Conservation (phyloP, 345 rosid species). For the Populus pruinosa region DNA sequence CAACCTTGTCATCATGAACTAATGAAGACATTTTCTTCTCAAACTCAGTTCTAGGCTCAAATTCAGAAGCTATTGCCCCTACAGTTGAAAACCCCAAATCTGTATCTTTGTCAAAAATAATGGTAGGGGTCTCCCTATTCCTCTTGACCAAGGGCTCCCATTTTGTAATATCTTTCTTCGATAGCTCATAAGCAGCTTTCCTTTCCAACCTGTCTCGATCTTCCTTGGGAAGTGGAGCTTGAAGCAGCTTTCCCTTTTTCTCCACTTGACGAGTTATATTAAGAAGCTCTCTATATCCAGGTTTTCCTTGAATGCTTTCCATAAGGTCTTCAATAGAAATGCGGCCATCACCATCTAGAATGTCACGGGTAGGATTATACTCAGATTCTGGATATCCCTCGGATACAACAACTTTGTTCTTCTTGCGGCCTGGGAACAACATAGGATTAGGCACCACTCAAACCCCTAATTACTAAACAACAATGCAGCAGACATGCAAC, state of each 20-base stretch:
- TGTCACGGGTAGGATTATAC: constrained; percentile 78
- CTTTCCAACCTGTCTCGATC: constrained; percentile 74
- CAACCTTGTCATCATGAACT: constrained; percentile 52
- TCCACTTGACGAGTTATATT: constrained; percentile 50
- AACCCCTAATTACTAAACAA: background rate
- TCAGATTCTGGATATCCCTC: constrained; percentile 91
- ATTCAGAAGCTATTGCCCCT: constrained; percentile 89
- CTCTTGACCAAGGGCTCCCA: constrained; percentile 79
- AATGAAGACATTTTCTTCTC: constrained; percentile 88
- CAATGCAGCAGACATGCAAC: background rate
- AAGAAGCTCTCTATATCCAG: constrained; percentile 53
- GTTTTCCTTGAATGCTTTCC: constrained; percentile 56
- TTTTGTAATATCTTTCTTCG: constrained; percentile 60
- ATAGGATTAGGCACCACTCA: background rate
- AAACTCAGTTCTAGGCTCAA: constrained; percentile 88
- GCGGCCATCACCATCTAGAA: constrained; percentile 62
- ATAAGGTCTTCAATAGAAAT: constrained; percentile 64
- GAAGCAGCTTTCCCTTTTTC: constrained; percentile 50
- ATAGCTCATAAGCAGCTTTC: constrained; percentile 51
- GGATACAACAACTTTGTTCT: constrained; percentile 45
- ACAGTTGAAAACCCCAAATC: constrained; percentile 75
- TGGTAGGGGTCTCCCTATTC: constrained; percentile 82
- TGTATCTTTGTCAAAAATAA: constrained; percentile 68
- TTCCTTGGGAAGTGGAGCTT: constrained; percentile 74
- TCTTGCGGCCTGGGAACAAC: constrained; percentile 51